Evolutionary conservation across 495 filamentous ascomycete species (phyloP).

Genomic region (Lophiostoma macrostomum): DNA sequence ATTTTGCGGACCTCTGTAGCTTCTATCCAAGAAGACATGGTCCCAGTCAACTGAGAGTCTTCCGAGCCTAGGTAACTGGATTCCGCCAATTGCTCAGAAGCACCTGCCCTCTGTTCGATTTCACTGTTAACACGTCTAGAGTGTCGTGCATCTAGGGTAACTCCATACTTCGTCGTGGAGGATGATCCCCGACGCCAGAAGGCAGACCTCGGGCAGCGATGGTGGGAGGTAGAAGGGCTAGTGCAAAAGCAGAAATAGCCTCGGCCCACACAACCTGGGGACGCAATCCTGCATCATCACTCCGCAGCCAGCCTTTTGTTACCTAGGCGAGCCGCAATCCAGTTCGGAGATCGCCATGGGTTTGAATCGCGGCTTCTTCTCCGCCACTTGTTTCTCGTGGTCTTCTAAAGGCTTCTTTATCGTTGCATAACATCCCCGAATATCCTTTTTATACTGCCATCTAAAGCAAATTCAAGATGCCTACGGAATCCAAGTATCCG

Average conservation of each 20-base stretch:
- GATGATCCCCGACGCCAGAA: not conserved
- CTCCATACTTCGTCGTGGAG: not conserved
- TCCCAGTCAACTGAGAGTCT: too few species aligned
- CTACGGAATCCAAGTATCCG: constrained; percentile 54
- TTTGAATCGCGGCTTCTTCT: not conserved
- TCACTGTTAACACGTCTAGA: too few species aligned
- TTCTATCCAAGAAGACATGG: constrained; percentile 50
- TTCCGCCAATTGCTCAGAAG: too few species aligned
- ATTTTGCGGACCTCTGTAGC: constrained; percentile 56
- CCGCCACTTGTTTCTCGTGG: not conserved
- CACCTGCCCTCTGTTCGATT: too few species aligned
- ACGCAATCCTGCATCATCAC: not conserved
- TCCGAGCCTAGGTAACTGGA: too few species aligned
- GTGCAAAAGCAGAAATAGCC: constrained; percentile 1
- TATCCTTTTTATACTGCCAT: too few species aligned
- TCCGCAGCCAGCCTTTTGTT: not conserved
- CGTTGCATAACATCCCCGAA: too few species aligned
- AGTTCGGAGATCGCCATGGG: not conserved
- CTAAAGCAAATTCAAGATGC: constrained; percentile 55
- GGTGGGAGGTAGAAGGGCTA: not conserved
- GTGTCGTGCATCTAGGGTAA: not conserved
- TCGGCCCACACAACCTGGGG: not conserved
- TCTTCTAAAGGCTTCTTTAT: constrained; percentile 3
- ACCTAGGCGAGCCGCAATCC: not conserved
- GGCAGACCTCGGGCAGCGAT: not conserved